Evolutionary conservation across 2,329 filamentous ascomycete species (phyloP).

Genomic region (Xenoacremonium recifei): DNA sequence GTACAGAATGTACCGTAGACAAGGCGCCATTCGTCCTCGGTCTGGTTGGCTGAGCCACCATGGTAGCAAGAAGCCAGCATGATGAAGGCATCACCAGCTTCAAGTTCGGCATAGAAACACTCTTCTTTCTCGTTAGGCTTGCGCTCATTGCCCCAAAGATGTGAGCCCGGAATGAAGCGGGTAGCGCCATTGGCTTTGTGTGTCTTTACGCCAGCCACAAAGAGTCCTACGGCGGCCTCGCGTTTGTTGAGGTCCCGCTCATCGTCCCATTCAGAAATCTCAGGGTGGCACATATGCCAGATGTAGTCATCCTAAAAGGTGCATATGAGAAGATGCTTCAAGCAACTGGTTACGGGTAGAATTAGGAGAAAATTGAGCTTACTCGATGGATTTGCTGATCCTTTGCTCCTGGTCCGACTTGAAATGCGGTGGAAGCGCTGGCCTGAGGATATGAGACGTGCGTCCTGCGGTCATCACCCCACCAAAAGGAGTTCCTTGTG

Average conservation of each 20-base stretch:
- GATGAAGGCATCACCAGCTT: conserved; percentile 6
- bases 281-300: not conserved
- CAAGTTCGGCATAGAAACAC: conserved; percentile 1
- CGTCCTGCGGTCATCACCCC: not conserved
- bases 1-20: conserved; percentile 4
- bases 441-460: conserved; percentile 3
- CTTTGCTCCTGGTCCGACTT: not conserved
- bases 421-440: conserved; percentile 1
- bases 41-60: conserved; percentile 4
- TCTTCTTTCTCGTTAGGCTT: conserved; percentile 2
- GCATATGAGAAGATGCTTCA: too few relatives aligned
- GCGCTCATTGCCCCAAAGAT: conserved; percentile 2
- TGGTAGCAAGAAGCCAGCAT: conserved; percentile 4
- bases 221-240: conserved; percentile 2
- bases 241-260: conserved; percentile 1
- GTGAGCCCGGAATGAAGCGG: conserved; percentile 4
- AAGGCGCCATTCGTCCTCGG: conserved; percentile 1
- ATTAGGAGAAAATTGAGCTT: too few relatives aligned
- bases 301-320: conserved; percentile 1
- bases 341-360: too few relatives aligned
- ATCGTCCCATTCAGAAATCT: conserved; percentile 4
- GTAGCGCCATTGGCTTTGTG: conserved; percentile 7
- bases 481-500: not conserved
- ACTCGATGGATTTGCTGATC: conserved; percentile 2
- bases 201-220: conserved; percentile 1